These are phyloP conservation scores for Trematosphaeria pertusa DNA, from an alignment of 2,329 filamentous ascomycete genomes.

Conservation along the genomic window DNA sequence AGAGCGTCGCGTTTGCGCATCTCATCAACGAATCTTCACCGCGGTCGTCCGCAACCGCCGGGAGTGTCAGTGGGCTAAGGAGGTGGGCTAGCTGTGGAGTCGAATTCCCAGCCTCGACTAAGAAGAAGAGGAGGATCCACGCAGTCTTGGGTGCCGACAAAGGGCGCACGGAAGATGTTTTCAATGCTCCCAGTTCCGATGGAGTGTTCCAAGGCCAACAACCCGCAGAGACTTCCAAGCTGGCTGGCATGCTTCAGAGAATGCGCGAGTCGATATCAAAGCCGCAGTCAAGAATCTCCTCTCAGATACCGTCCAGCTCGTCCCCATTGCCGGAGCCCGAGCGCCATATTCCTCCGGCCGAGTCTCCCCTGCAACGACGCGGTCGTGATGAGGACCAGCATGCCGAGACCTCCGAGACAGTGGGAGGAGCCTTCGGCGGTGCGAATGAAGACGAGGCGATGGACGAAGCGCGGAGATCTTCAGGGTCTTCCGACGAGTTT, in stretches of 20 bases:
- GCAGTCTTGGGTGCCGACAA: conserved; percentile 41
- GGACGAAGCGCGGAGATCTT: conserved; percentile 15
- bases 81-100: conserved; percentile 60
- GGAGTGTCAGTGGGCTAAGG: conserved; percentile 54
- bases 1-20: conserved; percentile 51
- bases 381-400: conserved; percentile 19
- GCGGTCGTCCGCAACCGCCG: conserved; percentile 51
- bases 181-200: conserved; percentile 41
- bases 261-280: conserved; percentile 54
- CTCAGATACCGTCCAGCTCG: conserved; percentile 53
- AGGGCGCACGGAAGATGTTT: conserved; percentile 34
- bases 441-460: conserved; percentile 7
- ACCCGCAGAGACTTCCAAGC: conserved; percentile 33
- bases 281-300: conserved; percentile 24
- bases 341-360: conserved; percentile 22
- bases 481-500: conserved; percentile 44
- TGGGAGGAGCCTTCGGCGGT: conserved; percentile 14
- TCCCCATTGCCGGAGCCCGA: conserved; percentile 52
- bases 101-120: conserved; percentile 53
- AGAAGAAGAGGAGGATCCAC: conserved; percentile 50
- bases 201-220: conserved; percentile 33
- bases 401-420: conserved; percentile 13
- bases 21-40: conserved; percentile 57
- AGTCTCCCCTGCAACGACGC: conserved; percentile 42
- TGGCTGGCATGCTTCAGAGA: conserved; percentile 49